Percentiles rank a stretch among this genome's conserved stretches.
These are phyloP conservation scores for Paraphoma chrysanthemicola DNA, from an alignment of 2,329 filamentous ascomycete species.

Conservation along the genomic window DNA sequence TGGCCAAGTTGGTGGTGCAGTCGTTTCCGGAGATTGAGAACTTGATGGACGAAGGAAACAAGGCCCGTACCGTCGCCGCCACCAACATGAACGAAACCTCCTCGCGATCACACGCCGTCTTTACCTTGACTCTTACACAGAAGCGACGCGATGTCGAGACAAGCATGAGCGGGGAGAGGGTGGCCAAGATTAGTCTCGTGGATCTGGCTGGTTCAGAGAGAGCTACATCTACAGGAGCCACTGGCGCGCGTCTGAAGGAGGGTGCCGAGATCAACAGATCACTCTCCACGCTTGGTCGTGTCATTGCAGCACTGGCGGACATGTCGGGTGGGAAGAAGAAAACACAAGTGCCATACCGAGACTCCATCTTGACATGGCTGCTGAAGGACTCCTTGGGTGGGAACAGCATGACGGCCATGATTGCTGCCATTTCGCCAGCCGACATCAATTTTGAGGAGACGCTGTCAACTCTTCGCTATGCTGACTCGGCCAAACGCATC, in stretches of 20 bases:
- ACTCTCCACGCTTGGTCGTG: conserved; percentile 92
- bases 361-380: conserved; percentile 95
- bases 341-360: conserved; percentile 90
- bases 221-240: conserved; percentile 96
- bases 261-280: conserved; percentile 98
- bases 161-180: conserved; percentile 96
- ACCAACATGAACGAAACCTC: conserved; percentile 99
- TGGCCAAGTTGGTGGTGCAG: conserved; percentile 92
- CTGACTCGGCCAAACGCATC: conserved; percentile 97
- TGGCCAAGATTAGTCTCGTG: conserved; percentile 96
- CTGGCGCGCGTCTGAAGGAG: conserved; percentile 92
- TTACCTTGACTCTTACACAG: conserved; percentile 93
- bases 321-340: conserved; percentile 83
- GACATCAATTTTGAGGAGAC: conserved; percentile 99
- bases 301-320: conserved; percentile 94
- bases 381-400: conserved; percentile 96
- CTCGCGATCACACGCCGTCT: conserved; percentile 96
- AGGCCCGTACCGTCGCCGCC: conserved; percentile 94
- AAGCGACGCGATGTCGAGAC: conserved; percentile 91
- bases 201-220: conserved; percentile 97
- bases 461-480: conserved; percentile 91
- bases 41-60: conserved; percentile 99
- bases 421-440: conserved; percentile 95
- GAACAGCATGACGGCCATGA: conserved; percentile 99
- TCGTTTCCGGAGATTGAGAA: conserved; percentile 96